Base-by-base conservation (phyloP, 768 basidiomycete genomes). In the Suillus clintonianus region DNA sequence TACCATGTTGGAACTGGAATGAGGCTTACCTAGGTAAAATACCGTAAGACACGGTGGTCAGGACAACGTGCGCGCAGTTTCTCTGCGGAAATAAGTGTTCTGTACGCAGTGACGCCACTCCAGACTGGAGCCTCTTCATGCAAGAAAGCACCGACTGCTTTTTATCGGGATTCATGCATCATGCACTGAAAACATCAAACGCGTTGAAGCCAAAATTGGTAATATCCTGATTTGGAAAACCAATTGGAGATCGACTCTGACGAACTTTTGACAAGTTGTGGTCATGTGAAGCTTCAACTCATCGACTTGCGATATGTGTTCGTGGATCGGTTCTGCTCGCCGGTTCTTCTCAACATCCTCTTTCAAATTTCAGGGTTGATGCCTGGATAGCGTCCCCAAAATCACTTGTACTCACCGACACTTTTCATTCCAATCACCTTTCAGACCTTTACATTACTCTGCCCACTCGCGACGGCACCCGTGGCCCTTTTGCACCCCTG, bases 391-490 rank as follows among this genome's bases (percentile, higher is more conserved):
- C 74, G 37, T 74, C 80, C 34, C 80, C 83, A 10, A 85, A 83
- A 65, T 76, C 76, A 17, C 77, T 85, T 62, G 69, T 75, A 17
- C 73, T 85, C 41, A 66, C 76, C 6, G 88, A 89, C 68, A 79
- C 81, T 2, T 75, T 90, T 60, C 79, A 79, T 60, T 72, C 80
- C 22, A 85, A 86, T n/a, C 86, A 82, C 64, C 78, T 89, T 66
- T 80, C 86, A 22, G 86, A 89, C 70, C 81, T 91, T 47, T 89
- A 83, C 69, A 78, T 87, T 67, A 90, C 90, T 30, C 79, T 91
- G n/a, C 89, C 90, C 3, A 90, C 90, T 6, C 86, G 89, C 68
- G 88, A 90, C 67, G 87, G 88, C 13, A 81, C 82, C 6, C 77
- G 77, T 1, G 74, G 71, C n/a, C 64, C 74, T 10, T 85, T 78